Base-by-base conservation (phyloP, 352 stramenopile genomes). In the Globisporangium lucens region DNA sequence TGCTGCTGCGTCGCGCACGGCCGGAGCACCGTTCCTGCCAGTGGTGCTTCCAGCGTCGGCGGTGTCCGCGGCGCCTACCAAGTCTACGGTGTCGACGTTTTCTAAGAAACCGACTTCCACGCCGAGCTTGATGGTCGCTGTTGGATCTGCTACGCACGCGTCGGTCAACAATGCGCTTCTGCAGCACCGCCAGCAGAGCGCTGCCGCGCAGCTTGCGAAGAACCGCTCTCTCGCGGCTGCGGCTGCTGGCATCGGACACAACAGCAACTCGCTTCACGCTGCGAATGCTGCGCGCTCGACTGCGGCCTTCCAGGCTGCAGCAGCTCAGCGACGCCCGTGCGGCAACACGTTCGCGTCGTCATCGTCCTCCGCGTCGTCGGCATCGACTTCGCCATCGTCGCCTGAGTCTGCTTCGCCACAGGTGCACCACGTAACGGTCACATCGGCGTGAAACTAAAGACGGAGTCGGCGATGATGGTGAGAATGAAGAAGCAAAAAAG, bases 351-450 rank as follows among this genome's bases (percentile, higher is more conserved):
- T 77, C 9, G 70, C 79, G 27, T 72, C 75, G 43, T 76, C 82
- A 41, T 71, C 81, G 55, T 82, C 85, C 20, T 68, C 75, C 29
- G 82, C 79, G 46, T 66, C 80, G 5, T 81, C 57, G n/a, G 78
- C 72, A 41, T 65, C 73, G 43, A 77, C 78, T 5, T 75, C 74
- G 13, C 69, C 79, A 35, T 84, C 80, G 46, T 85, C 83, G 0
- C 67, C 81, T 1, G 78, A 89, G 47, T 70, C 76, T 30, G 47
- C 78, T 36, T 82, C 81, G 8, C 78, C 76, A 47, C 75, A 77
- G 15, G 67, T 92, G 71, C 84, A 90, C 59, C 84, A 90, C 61
- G 74, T 90, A 49, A 89, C 84, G 1, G 84, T 90, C 58, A 87
- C 80, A 17, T 92, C 84, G 24, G 84, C 80, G 38, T 92, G 79